Base-by-base conservation (phyloP, 2,329 filamentous ascomycete species). In the Fusarium torulosum region DNA sequence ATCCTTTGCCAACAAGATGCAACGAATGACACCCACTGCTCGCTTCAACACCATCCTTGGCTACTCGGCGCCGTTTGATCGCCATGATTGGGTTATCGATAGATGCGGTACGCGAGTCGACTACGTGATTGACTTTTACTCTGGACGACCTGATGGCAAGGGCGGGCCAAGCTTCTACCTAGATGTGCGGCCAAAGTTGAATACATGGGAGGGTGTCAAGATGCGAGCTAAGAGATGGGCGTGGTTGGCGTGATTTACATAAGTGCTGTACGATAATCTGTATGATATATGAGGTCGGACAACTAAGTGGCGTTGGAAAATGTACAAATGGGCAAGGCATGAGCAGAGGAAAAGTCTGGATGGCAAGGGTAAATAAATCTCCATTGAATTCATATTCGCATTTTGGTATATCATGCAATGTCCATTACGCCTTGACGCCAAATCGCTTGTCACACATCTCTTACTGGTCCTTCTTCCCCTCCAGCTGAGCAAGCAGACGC, bases 81-180 rank as follows among this genome's bases (percentile, higher is more conserved):
- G 96, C 27, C 96, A 99, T 78, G 96, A 99, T 79, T 99, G 96
- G 96, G 89, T 97, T 23, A 90, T 99, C 35, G 94, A 99, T 79
- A 86, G 96, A 51, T 98, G 96, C 76, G 95, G 92, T 29, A 90
- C 84, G 20, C 88, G 88, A 74, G 82, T 99, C 47, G 96, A 98
- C 74, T 99, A 99, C 77, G 91, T 99, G 38, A 99, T 99, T 78
- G 96, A 99, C 79, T 99, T 99, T 74, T 99, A 99, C 76, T 89
- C 93, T 7, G 96, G 96, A 0, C 82, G 85, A 7, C 79, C 80
- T 4, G 77, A 76, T 20, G 75, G 74, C 25, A 75, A 76, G 29
- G 76, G 78, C 3, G 79, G 76, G 0, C 80, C 83, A 7, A 90
- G 88, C 67, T 91, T 91, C 75, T 91, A 90, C 71, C 78, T 91